phyloP scores from a whole-genome alignment of 306 rosid species.

The Inga leiocalycina region DNA sequence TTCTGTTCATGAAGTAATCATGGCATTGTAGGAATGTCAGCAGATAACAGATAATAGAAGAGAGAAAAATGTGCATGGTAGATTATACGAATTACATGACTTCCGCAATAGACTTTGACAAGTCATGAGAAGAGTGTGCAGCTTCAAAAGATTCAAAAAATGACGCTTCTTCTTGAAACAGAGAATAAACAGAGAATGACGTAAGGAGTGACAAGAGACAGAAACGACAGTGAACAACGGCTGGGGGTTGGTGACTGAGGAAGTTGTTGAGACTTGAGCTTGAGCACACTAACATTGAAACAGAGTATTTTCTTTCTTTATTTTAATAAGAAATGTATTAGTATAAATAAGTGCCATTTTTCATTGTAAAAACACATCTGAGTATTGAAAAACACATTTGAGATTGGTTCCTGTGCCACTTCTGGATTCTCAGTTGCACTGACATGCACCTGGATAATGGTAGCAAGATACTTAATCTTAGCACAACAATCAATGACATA shows the following conservation, averaged over 20 bases:
- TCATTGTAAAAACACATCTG: too few species aligned
- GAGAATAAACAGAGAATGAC: too few species aligned
- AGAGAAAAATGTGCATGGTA: neutral
- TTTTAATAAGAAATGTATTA: too few species aligned
- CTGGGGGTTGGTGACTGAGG: too few species aligned
- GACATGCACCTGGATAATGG: slow-evolving; percentile 68
- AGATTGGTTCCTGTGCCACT: too few species aligned
- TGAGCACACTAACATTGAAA: too few species aligned
- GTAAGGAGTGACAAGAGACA: too few species aligned
- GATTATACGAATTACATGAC: slow-evolving; percentile 42
- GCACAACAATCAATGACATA: slow-evolving; percentile 31
- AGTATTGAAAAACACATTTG: too few species aligned
- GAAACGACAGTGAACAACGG: too few species aligned
- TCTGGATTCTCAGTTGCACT: slow-evolving; percentile 74
- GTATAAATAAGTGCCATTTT: too few species aligned
- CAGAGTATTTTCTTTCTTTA: too few species aligned
- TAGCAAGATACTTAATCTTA: slow-evolving; percentile 15
- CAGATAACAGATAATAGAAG: slow-evolving; percentile 11
- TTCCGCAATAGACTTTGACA: slow-evolving; percentile 79
- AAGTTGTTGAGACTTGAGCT: too few species aligned
- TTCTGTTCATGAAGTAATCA: slow-evolving; percentile 54
- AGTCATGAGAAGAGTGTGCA: slow-evolving; percentile 79
- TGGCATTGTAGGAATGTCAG: slow-evolving; percentile 4
- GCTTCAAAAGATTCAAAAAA: slow-evolving; percentile 94
- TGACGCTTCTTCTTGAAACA: slow-evolving; percentile 90